These are phyloP conservation scores for Diaporthe citrichinensis DNA, from an alignment of 2,329 filamentous ascomycete genomes.

Conservation along the genomic window DNA sequence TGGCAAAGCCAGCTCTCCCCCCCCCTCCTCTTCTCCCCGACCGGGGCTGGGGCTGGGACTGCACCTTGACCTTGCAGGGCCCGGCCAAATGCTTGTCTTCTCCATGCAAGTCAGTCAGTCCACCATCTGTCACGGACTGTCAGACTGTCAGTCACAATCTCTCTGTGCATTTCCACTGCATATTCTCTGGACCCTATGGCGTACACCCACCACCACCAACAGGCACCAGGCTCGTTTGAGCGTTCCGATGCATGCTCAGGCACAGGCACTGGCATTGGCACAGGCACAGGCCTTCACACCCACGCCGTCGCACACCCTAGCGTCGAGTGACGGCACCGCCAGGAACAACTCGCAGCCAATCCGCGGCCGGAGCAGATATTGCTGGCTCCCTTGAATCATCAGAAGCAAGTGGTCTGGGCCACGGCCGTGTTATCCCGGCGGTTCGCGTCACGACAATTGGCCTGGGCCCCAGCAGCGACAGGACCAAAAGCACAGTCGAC, in stretches of 20 bases:
- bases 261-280: neutral
- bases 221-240: constrained; percentile 1
- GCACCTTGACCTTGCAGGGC: neutral
- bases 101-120: constrained; percentile 19
- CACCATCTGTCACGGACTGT: neutral
- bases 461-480: neutral
- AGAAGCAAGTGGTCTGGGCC: constrained; percentile 14
- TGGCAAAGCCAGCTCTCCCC: neutral
- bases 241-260: constrained; percentile 11
- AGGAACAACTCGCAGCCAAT: constrained; percentile 14
- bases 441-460: neutral
- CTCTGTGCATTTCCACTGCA: neutral
- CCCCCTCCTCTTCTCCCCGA: neutral
- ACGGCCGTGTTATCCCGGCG: neutral
- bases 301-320: constrained; percentile 8
- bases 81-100: neutral
- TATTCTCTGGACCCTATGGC: neutral
- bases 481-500: constrained; percentile 15
- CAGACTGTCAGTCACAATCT: constrained; percentile 7
- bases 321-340: constrained; percentile 25
- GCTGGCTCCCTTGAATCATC: constrained; percentile 21
- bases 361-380: neutral
- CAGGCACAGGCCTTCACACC: constrained; percentile 13
- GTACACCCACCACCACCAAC: neutral
- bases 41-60: neutral